These are phyloP conservation scores for Leccinum angustisporum DNA, from an alignment of 1,284 basidiomycete species.

Conservation along the genomic window DNA sequence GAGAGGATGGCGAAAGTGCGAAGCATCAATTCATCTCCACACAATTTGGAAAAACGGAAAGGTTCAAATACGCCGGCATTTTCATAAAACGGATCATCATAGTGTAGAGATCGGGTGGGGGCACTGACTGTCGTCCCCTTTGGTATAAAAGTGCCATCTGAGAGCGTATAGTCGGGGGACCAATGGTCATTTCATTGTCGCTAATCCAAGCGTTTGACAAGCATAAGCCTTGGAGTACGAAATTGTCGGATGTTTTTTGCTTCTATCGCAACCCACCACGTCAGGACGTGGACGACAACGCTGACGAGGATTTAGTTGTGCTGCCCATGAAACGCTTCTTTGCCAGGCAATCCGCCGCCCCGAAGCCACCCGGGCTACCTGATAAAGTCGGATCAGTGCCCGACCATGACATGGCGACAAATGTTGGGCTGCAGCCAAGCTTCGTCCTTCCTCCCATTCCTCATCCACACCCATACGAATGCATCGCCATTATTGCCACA, in stretches of 20 bases:
- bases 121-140: conserved; percentile 33
- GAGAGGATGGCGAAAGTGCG: too few species aligned
- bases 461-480: conserved; percentile 69
- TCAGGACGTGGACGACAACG: neutral
- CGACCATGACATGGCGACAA: conserved; percentile 18
- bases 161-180: conserved; percentile 37
- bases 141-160: conserved; percentile 43
- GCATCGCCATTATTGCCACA: conserved; percentile 58
- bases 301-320: neutral
- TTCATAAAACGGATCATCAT: conserved; percentile 26
- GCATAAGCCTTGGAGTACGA: neutral
- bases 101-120: conserved; percentile 25
- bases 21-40: conserved; percentile 13
- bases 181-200: too few species aligned
- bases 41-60: conserved; percentile 33
- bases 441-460: conserved; percentile 63
- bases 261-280: neutral
- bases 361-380: conserved; percentile 1
- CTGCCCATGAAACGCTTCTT: conserved; percentile 30
- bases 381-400: neutral
- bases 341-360: conserved; percentile 11
- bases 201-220: too few species aligned
- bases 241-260: conserved; percentile 1
- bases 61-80: conserved; percentile 33
- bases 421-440: conserved; percentile 54